Evolutionary conservation across 108 stramenopile species (phyloP).

Genomic region (Schizochytrium sp.): DNA sequence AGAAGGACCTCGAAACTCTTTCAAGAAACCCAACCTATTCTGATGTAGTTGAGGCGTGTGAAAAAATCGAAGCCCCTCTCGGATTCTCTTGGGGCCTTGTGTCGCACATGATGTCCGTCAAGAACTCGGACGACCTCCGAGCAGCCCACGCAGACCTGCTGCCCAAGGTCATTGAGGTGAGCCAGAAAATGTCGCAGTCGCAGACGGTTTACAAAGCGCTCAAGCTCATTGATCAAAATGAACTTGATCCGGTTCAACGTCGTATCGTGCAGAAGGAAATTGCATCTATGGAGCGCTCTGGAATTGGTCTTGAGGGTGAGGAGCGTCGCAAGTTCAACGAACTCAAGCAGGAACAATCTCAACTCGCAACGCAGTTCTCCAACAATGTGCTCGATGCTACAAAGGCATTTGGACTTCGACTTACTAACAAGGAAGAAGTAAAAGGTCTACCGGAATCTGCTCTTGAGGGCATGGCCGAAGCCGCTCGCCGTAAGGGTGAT

Average conservation of each 20-base stretch:
- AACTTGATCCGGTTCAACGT: constrained; percentile 69
- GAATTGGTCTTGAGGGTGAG: constrained; percentile 90
- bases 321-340: constrained; percentile 92
- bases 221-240: constrained; percentile 76
- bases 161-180: constrained; percentile 88
- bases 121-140: constrained; percentile 92
- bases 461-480: constrained; percentile 88
- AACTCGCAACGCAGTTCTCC: constrained; percentile 86
- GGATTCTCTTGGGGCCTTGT: constrained; percentile 95
- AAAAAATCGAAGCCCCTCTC: constrained; percentile 69
- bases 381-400: constrained; percentile 98
- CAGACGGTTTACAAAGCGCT: constrained; percentile 90
- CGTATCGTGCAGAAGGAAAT: constrained; percentile 84
- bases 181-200: constrained; percentile 88
- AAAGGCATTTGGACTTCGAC: constrained; percentile 85
- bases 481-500: constrained; percentile 71
- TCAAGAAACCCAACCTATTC: constrained; percentile 34
- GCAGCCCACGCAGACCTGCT: constrained; percentile 91
- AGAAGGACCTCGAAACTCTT: constrained; percentile 68
- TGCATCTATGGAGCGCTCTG: constrained; percentile 86
- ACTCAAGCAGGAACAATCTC: constrained; percentile 87
- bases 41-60: constrained; percentile 68
- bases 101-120: constrained; percentile 94
- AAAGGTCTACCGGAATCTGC: constrained; percentile 91
- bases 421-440: constrained; percentile 81